Evolutionary conservation across 192 early-diverging fungal species (phyloP).

Genomic region (Podila horticola): DNA sequence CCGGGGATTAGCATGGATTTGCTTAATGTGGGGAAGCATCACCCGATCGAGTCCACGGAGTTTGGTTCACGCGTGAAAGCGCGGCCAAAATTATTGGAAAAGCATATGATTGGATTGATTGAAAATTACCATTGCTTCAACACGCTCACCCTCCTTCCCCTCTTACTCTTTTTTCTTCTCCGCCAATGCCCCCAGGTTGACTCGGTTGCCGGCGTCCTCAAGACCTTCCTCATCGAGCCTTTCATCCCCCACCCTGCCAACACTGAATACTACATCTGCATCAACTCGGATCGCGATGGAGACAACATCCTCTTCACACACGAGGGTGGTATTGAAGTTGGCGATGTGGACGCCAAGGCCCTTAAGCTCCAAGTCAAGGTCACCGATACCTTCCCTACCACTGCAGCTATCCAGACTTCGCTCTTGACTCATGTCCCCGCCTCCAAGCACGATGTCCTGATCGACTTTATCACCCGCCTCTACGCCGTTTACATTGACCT

Average conservation of each 20-base stretch:
- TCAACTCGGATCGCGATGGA: conserved; percentile 95
- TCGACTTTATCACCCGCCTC: conserved; percentile 92
- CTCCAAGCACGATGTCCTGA: conserved; percentile 77
- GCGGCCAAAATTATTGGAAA: conserved; percentile 7
- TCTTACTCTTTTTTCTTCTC: background rate
- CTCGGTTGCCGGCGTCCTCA: conserved; percentile 82
- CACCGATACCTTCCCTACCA: conserved; percentile 75
- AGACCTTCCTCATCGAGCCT: conserved; percentile 96
- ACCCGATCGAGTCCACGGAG: too few relatives aligned
- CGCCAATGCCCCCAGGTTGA: conserved; percentile 70
- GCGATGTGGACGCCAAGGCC: conserved; percentile 99
- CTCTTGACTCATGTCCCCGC: conserved; percentile 79
- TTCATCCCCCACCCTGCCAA: conserved; percentile 92
- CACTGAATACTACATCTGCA: conserved; percentile 97
- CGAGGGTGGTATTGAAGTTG: conserved; percentile 98
- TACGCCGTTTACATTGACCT: conserved; percentile 96
- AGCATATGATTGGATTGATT: background rate
- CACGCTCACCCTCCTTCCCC: background rate
- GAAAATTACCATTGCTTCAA: background rate
- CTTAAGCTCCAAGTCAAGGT: conserved; percentile 87
- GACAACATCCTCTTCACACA: conserved; percentile 98
- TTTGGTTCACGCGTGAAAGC: too few relatives aligned
- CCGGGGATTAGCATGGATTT: too few relatives aligned
- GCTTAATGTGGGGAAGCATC: too few relatives aligned
- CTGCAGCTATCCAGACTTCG: conserved; percentile 68